Percentiles rank a stretch among this genome's conserved stretches.
Evolutionary conservation across 495 filamentous ascomycete genomes (phyloP).

Genomic region (Aspergillus baeticus): DNA sequence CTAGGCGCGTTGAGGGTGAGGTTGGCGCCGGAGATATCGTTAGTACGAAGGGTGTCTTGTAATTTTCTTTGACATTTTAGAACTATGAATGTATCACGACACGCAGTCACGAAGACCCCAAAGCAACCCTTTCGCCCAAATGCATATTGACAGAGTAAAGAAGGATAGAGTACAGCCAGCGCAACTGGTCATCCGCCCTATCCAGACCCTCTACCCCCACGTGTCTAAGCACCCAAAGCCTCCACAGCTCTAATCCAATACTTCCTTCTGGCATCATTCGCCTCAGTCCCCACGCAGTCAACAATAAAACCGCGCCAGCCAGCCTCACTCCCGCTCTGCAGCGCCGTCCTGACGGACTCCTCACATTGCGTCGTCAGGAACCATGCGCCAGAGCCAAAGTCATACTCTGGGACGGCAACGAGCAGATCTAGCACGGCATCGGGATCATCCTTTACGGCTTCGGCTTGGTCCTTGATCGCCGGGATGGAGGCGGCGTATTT

Average conservation of each 20-base stretch:
- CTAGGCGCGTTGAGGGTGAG: slow-evolving; percentile 64
- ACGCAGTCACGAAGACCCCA: neutral
- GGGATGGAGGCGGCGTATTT: slow-evolving; percentile 61
- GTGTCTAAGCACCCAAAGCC: slow-evolving; percentile 29
- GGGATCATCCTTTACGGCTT: slow-evolving; percentile 32
- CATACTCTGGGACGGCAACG: slow-evolving; percentile 52
- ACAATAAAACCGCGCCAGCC: slow-evolving; percentile 64
- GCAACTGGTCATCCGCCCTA: no score
- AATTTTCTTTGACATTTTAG: slow-evolving; percentile 12
- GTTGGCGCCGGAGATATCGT: slow-evolving; percentile 87
- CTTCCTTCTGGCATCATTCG: slow-evolving; percentile 45
- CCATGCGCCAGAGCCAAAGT: slow-evolving; percentile 77
- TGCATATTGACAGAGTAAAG: no score
- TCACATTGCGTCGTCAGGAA: slow-evolving; percentile 67
- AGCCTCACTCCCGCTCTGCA: slow-evolving; percentile 50
- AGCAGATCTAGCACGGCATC: slow-evolving; percentile 59
- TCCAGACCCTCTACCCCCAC: no score
- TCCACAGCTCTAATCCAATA: slow-evolving; percentile 54
- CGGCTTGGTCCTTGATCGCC: slow-evolving; percentile 39
- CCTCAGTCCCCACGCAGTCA: slow-evolving; percentile 58
- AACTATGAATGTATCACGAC: neutral
- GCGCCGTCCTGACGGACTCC: slow-evolving; percentile 34
- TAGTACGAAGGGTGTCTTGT: slow-evolving; percentile 88
- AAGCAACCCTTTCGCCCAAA: neutral
- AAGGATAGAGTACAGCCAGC: neutral